phyloP scores from a whole-genome alignment of 371 early-diverging fungal species.

The Globomyces sp. region DNA sequence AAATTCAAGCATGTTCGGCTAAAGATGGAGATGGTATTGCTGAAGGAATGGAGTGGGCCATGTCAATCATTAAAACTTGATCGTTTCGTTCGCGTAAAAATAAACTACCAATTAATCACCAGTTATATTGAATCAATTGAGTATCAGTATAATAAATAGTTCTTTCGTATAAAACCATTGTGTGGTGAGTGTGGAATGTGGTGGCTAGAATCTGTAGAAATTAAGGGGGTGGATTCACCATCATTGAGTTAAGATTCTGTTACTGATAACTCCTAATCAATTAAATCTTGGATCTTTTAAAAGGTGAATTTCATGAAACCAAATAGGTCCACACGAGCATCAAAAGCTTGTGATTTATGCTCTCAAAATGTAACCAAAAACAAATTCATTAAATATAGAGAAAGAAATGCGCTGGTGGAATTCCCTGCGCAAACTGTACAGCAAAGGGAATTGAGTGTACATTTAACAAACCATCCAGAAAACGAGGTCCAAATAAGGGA shows the following conservation, averaged over 20 bases:
- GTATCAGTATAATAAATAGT: not conserved
- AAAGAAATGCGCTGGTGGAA: slow-evolving; percentile 7
- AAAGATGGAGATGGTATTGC: slow-evolving; percentile 45
- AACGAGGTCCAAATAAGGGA: slow-evolving; percentile 7
- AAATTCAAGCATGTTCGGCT: slow-evolving; percentile 54
- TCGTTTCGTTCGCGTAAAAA: not conserved
- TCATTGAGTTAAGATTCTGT: too few species aligned
- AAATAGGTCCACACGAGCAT: not conserved
- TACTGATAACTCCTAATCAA: too few species aligned
- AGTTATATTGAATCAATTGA: not conserved
- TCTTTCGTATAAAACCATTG: too few species aligned
- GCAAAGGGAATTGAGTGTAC: slow-evolving; percentile 10
- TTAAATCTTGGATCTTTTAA: too few species aligned
- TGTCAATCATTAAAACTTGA: slow-evolving; percentile 23
- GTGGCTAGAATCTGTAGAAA: too few species aligned
- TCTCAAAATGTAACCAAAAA: not conserved
- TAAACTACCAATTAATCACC: not conserved
- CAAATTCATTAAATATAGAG: not conserved
- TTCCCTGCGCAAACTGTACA: slow-evolving; percentile 12
- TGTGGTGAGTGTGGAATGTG: too few species aligned
- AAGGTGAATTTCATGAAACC: not conserved
- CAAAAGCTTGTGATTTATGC: slow-evolving; percentile 13
- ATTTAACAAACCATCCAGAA: slow-evolving; percentile 13
- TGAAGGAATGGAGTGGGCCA: slow-evolving; percentile 57
- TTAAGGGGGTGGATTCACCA: too few species aligned